phyloP scores from a whole-genome alignment of 805 yeast species.

The Wickerhamiella spandovensis region DNA sequence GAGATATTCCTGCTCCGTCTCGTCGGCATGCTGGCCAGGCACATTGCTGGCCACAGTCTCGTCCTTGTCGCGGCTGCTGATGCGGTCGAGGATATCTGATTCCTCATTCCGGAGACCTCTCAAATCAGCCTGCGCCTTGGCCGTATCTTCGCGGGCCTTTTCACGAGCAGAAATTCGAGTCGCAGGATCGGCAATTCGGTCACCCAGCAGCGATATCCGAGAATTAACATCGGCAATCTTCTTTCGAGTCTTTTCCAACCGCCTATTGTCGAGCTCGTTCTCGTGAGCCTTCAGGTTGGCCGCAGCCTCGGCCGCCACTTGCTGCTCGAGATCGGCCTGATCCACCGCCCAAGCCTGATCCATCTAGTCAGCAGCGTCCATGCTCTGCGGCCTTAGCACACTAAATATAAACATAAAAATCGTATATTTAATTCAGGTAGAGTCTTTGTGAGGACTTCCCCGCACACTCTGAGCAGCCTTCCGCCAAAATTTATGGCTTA shows the following conservation, averaged over 20 bases:
- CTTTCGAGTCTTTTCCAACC: constrained; percentile 54
- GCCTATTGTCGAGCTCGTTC: constrained; percentile 55
- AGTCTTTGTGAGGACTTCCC: too few relatives aligned
- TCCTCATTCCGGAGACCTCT: constrained; percentile 46
- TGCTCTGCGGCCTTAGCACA: too few relatives aligned
- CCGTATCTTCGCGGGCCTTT: constrained; percentile 40
- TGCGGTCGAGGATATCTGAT: constrained; percentile 41
- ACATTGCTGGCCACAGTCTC: neutral
- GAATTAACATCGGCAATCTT: constrained; percentile 32
- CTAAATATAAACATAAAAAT: too few relatives aligned
- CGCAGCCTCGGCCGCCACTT: constrained; percentile 49
- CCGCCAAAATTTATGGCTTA: too few relatives aligned
- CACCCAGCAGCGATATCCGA: constrained; percentile 36
- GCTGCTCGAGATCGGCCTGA: constrained; percentile 66
- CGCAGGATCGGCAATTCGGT: constrained; percentile 35
- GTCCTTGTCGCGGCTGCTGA: constrained; percentile 22
- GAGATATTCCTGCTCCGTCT: constrained; percentile 64
- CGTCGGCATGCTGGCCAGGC: constrained; percentile 42
- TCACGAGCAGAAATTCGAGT: constrained; percentile 56
- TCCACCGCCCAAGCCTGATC: constrained; percentile 45
- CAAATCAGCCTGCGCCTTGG: constrained; percentile 39
- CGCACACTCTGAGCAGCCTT: too few relatives aligned
- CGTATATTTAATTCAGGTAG: too few relatives aligned
- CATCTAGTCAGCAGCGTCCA: neutral
- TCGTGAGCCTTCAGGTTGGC: constrained; percentile 47